phyloP scores from a whole-genome alignment of 2,329 filamentous ascomycete species.

The Cryphonectria parasitica region DNA sequence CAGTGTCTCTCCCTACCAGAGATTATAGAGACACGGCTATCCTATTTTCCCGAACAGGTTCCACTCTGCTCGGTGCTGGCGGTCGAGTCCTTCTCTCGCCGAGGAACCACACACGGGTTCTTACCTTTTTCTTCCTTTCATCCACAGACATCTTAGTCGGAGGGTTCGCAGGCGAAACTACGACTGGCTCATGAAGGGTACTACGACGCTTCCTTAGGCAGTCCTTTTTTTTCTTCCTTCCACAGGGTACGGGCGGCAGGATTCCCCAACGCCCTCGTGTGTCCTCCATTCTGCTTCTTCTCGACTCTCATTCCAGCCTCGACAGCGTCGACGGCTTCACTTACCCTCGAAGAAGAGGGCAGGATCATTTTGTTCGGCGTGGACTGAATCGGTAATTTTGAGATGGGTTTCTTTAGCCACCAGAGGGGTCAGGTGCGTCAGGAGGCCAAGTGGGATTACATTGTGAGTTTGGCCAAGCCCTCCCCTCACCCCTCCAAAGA shows the following conservation, averaged over 20 bases:
- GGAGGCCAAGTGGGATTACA: slow-evolving; percentile 95
- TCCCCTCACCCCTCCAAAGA: no score
- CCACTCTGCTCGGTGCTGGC: neutral
- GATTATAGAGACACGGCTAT: slow-evolving; percentile 5
- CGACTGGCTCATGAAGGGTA: slow-evolving; percentile 39
- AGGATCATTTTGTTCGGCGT: slow-evolving; percentile 24
- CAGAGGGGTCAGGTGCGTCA: slow-evolving; percentile 68
- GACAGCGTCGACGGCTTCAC: slow-evolving; percentile 33
- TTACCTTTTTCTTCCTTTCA: neutral
- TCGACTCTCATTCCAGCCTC: slow-evolving; percentile 26
- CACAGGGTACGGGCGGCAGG: slow-evolving; percentile 19
- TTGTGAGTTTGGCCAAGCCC: slow-evolving; percentile 58
- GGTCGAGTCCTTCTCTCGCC: neutral
- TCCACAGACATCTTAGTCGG: slow-evolving; percentile 35
- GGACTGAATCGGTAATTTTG: slow-evolving; percentile 21
- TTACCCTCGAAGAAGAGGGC: slow-evolving; percentile 26
- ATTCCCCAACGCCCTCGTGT: slow-evolving; percentile 29
- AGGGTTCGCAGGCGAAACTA: slow-evolving; percentile 41
- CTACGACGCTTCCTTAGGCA: slow-evolving; percentile 16
- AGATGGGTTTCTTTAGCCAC: slow-evolving; percentile 70
- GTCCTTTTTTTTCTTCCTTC: slow-evolving; percentile 23
- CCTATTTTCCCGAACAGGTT: neutral
- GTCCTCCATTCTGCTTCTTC: slow-evolving; percentile 21
- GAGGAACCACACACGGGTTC: neutral
- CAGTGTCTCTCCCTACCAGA: slow-evolving; percentile 18